Conservation (phyloP, 257 asterid species). For the Verbena officinalis region DNA sequence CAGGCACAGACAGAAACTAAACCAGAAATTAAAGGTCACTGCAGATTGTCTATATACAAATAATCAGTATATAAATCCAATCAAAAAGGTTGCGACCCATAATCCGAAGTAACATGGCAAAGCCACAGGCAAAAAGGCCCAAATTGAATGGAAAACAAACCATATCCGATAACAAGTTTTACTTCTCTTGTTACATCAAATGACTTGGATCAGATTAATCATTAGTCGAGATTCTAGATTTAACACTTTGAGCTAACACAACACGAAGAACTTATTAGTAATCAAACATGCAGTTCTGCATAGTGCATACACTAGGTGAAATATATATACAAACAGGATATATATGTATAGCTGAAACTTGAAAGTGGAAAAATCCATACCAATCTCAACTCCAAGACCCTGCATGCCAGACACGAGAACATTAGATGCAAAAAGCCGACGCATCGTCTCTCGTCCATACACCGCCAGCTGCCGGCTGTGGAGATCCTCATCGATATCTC, state of each 20-base stretch:
- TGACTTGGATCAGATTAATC: neutral
- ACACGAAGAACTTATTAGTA: neutral
- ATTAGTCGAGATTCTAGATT: neutral
- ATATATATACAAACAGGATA: neutral
- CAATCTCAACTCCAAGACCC: slow-evolving; percentile 93
- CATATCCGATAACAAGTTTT: neutral
- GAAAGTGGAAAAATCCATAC: slow-evolving; percentile 36
- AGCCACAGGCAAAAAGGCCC: slow-evolving; percentile 12
- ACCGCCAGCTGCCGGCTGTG: slow-evolving; percentile 98
- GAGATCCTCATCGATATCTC: slow-evolving; percentile 94
- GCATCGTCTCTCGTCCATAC: slow-evolving; percentile 94
- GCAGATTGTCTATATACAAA: neutral
- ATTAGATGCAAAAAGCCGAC: slow-evolving; percentile 84
- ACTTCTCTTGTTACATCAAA: neutral
- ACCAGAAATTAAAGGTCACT: neutral
- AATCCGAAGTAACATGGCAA: slow-evolving; percentile 1
- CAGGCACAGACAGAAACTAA: slow-evolving; percentile 9
- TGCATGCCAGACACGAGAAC: slow-evolving; percentile 88
- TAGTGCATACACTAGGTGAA: neutral
- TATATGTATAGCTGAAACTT: neutral
- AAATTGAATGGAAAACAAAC: neutral
- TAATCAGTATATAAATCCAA: neutral
- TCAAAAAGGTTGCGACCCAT: neutral
- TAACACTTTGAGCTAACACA: neutral
- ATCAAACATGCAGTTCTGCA: neutral